A percentile compares a stretch with the other conserved stretches of the same genome.
Conservation (phyloP, 176 grass and related monocot genomes). For the Bonia amplexicaulis region DNA sequence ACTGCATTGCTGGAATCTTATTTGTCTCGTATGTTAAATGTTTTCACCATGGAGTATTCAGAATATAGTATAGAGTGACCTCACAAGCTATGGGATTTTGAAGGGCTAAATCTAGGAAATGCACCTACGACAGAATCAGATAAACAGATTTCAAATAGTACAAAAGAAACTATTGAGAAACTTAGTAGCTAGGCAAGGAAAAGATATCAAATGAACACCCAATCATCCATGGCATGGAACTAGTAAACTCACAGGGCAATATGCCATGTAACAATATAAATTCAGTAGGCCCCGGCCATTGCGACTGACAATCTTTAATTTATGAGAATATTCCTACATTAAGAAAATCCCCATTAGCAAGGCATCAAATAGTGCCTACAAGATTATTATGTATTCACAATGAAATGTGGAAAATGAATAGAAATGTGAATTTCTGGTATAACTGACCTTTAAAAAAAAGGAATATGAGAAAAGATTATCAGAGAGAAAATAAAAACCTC, state of each 20-base stretch:
- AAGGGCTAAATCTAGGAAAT: slow-evolving; percentile 15
- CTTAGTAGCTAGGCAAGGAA: slow-evolving; percentile 9
- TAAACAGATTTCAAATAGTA: slow-evolving; percentile 17
- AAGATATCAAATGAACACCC: neutral
- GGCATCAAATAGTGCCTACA: neutral
- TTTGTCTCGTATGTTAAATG: neutral
- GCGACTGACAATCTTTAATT: neutral
- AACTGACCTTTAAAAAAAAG: neutral
- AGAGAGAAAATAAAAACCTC: neutral
- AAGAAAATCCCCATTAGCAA: slow-evolving; percentile 2
- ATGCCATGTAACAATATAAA: neutral
- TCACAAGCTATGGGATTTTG: neutral
- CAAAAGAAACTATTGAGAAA: neutral
- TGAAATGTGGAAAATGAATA: neutral
- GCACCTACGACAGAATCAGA: neutral
- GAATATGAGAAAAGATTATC: neutral
- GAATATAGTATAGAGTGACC: slow-evolving; percentile 8
- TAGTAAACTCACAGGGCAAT: slow-evolving; percentile 1
- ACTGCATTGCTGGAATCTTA: slow-evolving; percentile 9
- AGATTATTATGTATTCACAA: neutral
- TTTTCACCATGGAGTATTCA: slow-evolving; percentile 4
- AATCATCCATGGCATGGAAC: neutral
- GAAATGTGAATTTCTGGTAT: neutral
- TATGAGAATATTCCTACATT: slow-evolving; percentile 3
- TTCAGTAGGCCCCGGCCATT: neutral